Evolutionary conservation across 2,329 filamentous ascomycete species (phyloP).

Genomic region (Tetracladium maxilliforme): DNA sequence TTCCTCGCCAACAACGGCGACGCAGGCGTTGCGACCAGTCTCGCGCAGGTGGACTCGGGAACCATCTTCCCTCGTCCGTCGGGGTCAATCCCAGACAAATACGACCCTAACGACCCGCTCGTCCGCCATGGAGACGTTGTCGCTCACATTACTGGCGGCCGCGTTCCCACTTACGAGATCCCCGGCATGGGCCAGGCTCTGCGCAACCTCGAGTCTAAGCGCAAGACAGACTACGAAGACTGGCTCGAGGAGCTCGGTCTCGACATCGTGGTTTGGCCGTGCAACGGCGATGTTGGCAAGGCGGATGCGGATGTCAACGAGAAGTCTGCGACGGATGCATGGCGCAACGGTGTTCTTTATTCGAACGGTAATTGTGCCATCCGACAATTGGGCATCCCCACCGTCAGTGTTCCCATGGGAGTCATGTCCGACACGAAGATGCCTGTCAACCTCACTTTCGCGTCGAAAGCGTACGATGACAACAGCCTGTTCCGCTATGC

Average conservation of each 20-base stretch:
- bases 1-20: slow-evolving; percentile 4
- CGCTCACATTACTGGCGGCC: slow-evolving; percentile 1
- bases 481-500: slow-evolving; percentile 11
- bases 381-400: slow-evolving; percentile 37
- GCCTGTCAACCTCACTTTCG: slow-evolving; percentile 37
- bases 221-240: slow-evolving; percentile 31
- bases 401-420: slow-evolving; percentile 37
- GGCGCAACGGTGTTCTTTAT: slow-evolving; percentile 35
- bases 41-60: slow-evolving; percentile 6
- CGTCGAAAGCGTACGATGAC: slow-evolving; percentile 30
- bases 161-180: slow-evolving; percentile 20
- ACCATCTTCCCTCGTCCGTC: slow-evolving; percentile 6
- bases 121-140: slow-evolving; percentile 1
- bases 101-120: slow-evolving; percentile 3
- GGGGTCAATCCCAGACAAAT: slow-evolving; percentile 3
- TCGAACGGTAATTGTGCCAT: slow-evolving; percentile 36
- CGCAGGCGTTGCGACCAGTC: slow-evolving; percentile 4
- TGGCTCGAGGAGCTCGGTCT: slow-evolving; percentile 27
- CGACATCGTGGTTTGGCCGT: slow-evolving; percentile 32
- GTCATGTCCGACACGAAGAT: slow-evolving; percentile 26
- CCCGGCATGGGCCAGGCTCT: slow-evolving; percentile 25
- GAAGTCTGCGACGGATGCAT: slow-evolving; percentile 18
- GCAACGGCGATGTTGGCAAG: slow-evolving; percentile 31
- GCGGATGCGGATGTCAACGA: slow-evolving; percentile 27
- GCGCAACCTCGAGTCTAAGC: slow-evolving; percentile 27